Evolutionary conservation across 2,329 filamentous ascomycete species (phyloP), one percentile per base, ranked within the genome.

Genomic region (Fusarium protoensiforme): DNA sequence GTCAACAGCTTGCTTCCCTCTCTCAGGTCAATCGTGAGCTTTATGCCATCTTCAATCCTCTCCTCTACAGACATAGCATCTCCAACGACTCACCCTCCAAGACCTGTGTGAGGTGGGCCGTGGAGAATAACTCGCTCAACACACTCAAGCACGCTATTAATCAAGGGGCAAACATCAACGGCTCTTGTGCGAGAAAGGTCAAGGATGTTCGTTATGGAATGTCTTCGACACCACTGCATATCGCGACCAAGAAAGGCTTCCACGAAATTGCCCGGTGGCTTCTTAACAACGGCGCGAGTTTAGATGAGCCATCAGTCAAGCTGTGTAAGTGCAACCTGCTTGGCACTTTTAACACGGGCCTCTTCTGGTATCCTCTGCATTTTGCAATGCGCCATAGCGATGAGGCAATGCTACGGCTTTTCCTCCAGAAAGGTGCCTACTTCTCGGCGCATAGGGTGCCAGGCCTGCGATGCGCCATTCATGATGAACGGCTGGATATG

Each of bases 181-280:
- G 1, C 14, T 43, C 14, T 3, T 58, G 46, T 6, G 61, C 57
- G 5, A 0, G 4, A 54, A 22, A 7, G 7, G 29, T 20, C 16
- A 20, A 7, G 16, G 14, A 56, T 22, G 20, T 36, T 36, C 13
- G 8, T 41, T 38, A 16, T 4, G 16, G 4, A 9, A 9, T 4
- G 1, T 63, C 53, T 24, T 65, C 36, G 3, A 27, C 67, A 5
- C 67, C 64, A n/a, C 38, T 69, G 18, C 67, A 69, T 29, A 11
- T 59, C 16, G 64, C 67, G 7, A 24, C 54, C 18, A 8, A 16
- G n/a, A 14, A 39, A 4, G n/a, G 36, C 7, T 36, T 63, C 14
- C 53, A 61, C 8, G 51, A 69, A n/a, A 36, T 69, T n/a, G 64
- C 60, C 9, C n/a, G 13, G 9, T 67, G 53, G 64, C 64, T 69